Evolutionary conservation across 2,329 filamentous ascomycete species (phyloP), one percentile per base, ranked within the genome.

Genomic region (Cladophialophora chaetospira): DNA sequence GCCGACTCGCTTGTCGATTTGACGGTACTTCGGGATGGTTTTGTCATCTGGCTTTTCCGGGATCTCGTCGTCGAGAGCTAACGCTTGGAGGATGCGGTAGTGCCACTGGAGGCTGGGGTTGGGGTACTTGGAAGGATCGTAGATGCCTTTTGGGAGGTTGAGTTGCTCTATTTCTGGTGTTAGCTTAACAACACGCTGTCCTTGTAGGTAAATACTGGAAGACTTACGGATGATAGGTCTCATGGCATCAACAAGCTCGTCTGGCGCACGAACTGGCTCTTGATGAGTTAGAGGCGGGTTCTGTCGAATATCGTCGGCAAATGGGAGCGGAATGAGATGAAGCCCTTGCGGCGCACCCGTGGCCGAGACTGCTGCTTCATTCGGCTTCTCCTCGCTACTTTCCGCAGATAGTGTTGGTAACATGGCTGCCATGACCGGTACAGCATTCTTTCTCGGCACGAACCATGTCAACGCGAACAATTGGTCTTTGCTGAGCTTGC

Each of bases 41-140:
- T 88, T 86, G 69, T 99, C 94, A 47, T 87, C 82, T 1, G 82
- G 78, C 43, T 81, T 74, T 17, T 88, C 87, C 0, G 92, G 92
- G 1, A 96, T 76, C 64, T 97, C 92, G 70, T 99, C 94, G 31
- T 96, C 92, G 0, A 99, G 79, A 0, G 94, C 94, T 55, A 97
- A 81, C 5, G 89, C 88, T 73, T 99, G 94, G 0, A 99, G 77
- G 43, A 99, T 96, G 60, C 85, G 87, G 77, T 97, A 99, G 75
- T 97, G 94, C 92, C 93, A 99, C 74, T 99, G 94, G 21, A 99
- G 79, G 6, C 89, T 83, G 69, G 92, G 91, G 61, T 99, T 99
- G 0, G 94, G 90, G 67, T 97, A 97, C 68, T 88, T 94, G 1
- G 79, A 77, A 1, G 93, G 92, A 64, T 96, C 88, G 69, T 95